These are phyloP conservation scores for Sporothrix mexicana DNA, from an alignment of 2,329 filamentous ascomycete genomes.

Conservation along the genomic window DNA sequence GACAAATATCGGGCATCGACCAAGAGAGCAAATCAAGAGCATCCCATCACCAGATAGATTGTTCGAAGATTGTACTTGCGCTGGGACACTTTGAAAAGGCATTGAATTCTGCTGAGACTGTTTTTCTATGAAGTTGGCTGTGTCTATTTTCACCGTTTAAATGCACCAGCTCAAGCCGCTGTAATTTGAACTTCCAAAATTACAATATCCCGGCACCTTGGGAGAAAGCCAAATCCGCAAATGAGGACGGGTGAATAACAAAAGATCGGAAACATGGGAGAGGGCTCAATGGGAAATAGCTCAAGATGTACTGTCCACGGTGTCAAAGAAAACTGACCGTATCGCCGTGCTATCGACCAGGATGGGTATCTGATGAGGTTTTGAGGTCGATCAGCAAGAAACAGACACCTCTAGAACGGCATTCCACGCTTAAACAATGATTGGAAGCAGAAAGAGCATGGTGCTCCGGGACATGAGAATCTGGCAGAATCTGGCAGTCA, in stretches of 20 bases:
- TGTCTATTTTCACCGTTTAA: background rate
- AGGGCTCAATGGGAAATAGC: background rate
- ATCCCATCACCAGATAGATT: no score
- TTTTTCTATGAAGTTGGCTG: no score
- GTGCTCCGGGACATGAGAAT: background rate
- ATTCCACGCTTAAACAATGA: background rate
- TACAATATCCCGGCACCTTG: slow-evolving; percentile 23
- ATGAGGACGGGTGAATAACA: background rate
- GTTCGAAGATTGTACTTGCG: no score
- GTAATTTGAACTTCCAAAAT: background rate
- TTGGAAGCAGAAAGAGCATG: background rate
- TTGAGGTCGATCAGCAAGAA: background rate
- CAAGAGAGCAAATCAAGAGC: no score
- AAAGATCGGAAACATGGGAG: slow-evolving; percentile 23
- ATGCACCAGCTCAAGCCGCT: background rate
- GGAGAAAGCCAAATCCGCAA: background rate
- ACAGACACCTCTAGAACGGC: background rate
- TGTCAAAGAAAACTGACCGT: no score
- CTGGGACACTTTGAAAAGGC: no score
- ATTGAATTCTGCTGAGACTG: no score
- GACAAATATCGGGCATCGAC: background rate
- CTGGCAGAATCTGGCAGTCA: background rate
- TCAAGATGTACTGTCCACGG: background rate
- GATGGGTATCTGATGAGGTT: background rate
- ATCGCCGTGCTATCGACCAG: background rate